A percentile compares a stretch with the other conserved stretches of the same genome.
Conservation (phyloP, 192 early-diverging fungal species). For the Coemansia sp. region DNA sequence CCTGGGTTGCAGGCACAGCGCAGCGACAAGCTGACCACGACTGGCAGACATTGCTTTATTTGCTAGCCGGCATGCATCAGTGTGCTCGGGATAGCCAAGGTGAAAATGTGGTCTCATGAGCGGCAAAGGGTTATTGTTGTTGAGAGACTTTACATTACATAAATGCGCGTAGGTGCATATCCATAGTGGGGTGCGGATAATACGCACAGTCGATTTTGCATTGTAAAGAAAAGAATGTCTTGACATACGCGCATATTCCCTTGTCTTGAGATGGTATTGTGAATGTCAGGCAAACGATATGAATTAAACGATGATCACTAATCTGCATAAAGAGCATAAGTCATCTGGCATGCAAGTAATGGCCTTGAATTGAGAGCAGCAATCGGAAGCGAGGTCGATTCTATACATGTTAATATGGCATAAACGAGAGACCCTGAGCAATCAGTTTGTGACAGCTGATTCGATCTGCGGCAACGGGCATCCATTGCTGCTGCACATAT, state of each 20-base stretch:
- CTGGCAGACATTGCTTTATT: background rate
- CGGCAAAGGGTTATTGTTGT: conserved; percentile 5
- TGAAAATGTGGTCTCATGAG: background rate
- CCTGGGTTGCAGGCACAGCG: background rate
- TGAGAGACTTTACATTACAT: conserved; percentile 6
- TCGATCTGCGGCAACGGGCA: conserved; percentile 10
- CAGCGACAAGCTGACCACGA: background rate
- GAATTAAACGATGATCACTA: conserved; percentile 11
- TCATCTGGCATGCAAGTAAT: background rate
- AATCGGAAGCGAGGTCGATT: conserved; percentile 4
- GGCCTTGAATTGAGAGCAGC: background rate
- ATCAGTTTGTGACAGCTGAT: conserved; percentile 6
- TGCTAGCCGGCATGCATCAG: conserved; percentile 5
- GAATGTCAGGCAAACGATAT: background rate
- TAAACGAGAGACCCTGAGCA: background rate
- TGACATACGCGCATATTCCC: background rate
- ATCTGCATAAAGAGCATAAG: conserved; percentile 3
- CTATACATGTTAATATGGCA: background rate
- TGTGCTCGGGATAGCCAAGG: background rate
- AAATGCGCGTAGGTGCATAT: conserved; percentile 11
- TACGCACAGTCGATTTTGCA: conserved; percentile 4
- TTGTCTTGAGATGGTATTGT: background rate
- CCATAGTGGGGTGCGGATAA: conserved; percentile 12
- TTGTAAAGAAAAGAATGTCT: conserved; percentile 11
- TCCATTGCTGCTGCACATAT: conserved; percentile 1